Percentiles rank a stretch among this genome's conserved stretches.
Conservation (phyloP, 73 alveolate species). For the Durusdinium trenchii region DNA sequence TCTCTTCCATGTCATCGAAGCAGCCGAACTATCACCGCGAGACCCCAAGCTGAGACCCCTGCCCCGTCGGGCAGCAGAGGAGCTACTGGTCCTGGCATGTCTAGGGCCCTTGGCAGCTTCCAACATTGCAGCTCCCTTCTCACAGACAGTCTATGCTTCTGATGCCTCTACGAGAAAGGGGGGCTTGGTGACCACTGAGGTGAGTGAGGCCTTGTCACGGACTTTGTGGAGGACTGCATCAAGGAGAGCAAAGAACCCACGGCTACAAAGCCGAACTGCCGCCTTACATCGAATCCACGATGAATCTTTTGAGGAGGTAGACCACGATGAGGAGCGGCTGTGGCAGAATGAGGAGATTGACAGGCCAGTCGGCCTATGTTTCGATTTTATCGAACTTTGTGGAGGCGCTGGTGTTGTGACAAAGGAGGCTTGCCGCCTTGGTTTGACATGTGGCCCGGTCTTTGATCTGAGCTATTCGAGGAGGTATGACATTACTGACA, state of each 20-base stretch:
- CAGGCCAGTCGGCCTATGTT: not conserved
- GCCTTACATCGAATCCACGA: too few species aligned
- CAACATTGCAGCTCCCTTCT: not conserved
- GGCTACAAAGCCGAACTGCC: too few species aligned
- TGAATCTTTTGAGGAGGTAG: too few species aligned
- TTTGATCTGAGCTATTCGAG: not conserved
- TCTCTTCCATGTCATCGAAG: not conserved
- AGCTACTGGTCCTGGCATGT: not conserved
- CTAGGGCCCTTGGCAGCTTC: not conserved
- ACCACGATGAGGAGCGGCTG: not conserved
- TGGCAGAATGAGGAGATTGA: not conserved
- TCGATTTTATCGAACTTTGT: not conserved
- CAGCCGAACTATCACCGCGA: not conserved
- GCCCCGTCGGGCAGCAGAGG: not conserved
- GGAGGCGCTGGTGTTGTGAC: constrained; percentile 19
- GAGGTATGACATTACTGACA: not conserved
- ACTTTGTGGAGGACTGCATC: too few species aligned
- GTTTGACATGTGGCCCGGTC: not conserved
- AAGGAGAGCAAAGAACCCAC: too few species aligned
- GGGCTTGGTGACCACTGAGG: not conserved
- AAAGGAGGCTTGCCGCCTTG: not conserved
- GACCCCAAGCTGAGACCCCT: not conserved
- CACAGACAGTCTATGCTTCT: not conserved
- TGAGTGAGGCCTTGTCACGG: too few species aligned
- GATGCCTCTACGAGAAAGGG: constrained; percentile 4